Evolutionary conservation across 176 grass and related monocot species (phyloP), one percentile per base, ranked within the genome.

Genomic region (Oryza meyeriana): DNA sequence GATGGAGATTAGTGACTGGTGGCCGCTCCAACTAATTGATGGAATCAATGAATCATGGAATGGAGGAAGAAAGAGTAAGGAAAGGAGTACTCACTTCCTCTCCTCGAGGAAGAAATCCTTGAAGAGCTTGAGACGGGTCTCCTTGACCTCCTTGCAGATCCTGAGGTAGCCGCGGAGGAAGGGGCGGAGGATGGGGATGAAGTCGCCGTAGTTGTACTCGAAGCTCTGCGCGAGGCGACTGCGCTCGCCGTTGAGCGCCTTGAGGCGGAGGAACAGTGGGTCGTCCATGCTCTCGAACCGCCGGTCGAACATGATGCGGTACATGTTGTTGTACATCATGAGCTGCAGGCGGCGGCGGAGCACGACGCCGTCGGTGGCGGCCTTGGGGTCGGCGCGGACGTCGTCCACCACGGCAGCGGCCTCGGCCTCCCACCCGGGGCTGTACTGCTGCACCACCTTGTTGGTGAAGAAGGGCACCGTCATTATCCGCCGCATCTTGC

Each of bases 251-350:
- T 97, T 97, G 47, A 92, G 85, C 40, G 38, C 83, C 77, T 24
- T 82, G 77, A 97, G 79, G 2, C 79, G 62, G 72, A 89, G 64
- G 82, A 94, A 97, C 2, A 97, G 72, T 22, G 92, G 94, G 73
- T 97, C 92, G 31, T 94, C 88, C 85, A 92, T 32, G 87, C 90
- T 74, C 47, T 94, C 85, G 61, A 97, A 97, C 18, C 92, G 22
- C 2, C 90, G 76, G 73, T 92, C 89, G 88, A 97, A 97, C 94
- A 97, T 97, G 80, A 94, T 83, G n/a, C 94, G 69, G 80, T 89
- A 97, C 90, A 97, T 89, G 87, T 94, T 92, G 85, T 94, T 97
- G 83, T 97, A 97, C 92, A 94, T 94, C 94, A 97, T 89, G 42
- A 97, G 83, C 88, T 97, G 92, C 83, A 97, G 75, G 6, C 84